Conservation (phyloP, 2,329 filamentous ascomycete genomes). For the Neospermospora avenae region DNA sequence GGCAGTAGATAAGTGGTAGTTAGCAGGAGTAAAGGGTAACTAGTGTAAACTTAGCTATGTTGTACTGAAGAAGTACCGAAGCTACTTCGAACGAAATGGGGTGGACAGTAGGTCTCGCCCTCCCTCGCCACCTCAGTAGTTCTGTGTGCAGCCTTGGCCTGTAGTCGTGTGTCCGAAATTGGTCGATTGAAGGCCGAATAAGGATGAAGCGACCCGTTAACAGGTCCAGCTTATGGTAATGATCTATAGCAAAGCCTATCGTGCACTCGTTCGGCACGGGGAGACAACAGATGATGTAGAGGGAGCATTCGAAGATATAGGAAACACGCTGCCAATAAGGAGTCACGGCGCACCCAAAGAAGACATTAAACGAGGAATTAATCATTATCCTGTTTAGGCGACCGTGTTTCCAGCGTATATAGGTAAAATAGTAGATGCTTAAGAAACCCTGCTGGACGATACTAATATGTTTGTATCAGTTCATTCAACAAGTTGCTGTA, state of each 20-base stretch:
- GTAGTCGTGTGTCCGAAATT: no score
- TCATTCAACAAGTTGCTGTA: slow-evolving; percentile 18
- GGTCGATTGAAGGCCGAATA: no score
- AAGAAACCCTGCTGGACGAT: background rate
- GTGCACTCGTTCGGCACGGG: slow-evolving; percentile 20
- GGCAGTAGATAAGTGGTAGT: no score
- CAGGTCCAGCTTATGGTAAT: slow-evolving; percentile 18
- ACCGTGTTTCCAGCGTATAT: slow-evolving; percentile 20
- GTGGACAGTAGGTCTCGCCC: no score
- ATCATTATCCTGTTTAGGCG: slow-evolving; percentile 11
- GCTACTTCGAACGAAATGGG: no score
- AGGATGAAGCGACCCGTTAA: no score
- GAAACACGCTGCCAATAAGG: background rate
- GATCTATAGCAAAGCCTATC: slow-evolving; percentile 15
- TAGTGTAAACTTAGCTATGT: no score
- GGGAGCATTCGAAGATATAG: slow-evolving; percentile 8
- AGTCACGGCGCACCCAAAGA: background rate
- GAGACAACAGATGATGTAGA: slow-evolving; percentile 2
- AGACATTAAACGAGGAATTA: background rate
- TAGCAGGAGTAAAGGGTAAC: no score
- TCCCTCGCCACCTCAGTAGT: no score
- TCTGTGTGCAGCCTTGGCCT: no score
- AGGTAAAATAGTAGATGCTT: slow-evolving; percentile 11
- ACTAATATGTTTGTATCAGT: slow-evolving; percentile 5
- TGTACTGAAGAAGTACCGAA: no score